Percentiles rank a stretch among this genome's conserved stretches.
phyloP scores from a whole-genome alignment of 2,329 filamentous ascomycete genomes.

The Botrytis fragariae region DNA sequence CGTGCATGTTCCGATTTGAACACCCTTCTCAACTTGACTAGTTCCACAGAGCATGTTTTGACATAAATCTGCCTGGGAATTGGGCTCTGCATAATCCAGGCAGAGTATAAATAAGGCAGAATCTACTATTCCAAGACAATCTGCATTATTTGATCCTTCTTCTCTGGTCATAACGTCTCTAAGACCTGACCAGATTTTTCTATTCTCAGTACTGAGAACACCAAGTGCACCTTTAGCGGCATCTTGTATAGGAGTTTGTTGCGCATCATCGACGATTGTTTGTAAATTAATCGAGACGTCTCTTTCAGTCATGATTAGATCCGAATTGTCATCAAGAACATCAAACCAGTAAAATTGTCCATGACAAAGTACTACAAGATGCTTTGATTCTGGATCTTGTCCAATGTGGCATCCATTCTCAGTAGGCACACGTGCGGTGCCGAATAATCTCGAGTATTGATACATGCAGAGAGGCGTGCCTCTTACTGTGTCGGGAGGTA shows the following conservation, averaged over 20 bases:
- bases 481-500: constrained; percentile 82
- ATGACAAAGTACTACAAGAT: constrained; percentile 88
- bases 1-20: constrained; percentile 95
- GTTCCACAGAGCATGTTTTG: constrained; percentile 98
- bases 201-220: constrained; percentile 92
- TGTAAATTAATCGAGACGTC: constrained; percentile 89
- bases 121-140: constrained; percentile 93
- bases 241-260: constrained; percentile 85
- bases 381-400: constrained; percentile 88
- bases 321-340: constrained; percentile 88
- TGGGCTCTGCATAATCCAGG: constrained; percentile 86
- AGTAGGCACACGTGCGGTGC: constrained; percentile 89
- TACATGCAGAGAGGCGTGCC: constrained; percentile 94
- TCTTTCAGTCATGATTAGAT: constrained; percentile 95
- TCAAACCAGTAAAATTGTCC: constrained; percentile 99
- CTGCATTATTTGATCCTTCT: constrained; percentile 87
- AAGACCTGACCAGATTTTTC: constrained; percentile 91
- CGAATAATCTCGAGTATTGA: constrained; percentile 93
- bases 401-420: constrained; percentile 94
- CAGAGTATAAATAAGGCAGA: constrained; percentile 90
- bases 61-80: constrained; percentile 78
- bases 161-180: constrained; percentile 85
- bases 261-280: constrained; percentile 87
- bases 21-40: constrained; percentile 83
- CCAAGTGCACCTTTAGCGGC: constrained; percentile 93